Evolutionary conservation across 1,284 basidiomycete species (phyloP).

Genomic region (Trametes polyzona): DNA sequence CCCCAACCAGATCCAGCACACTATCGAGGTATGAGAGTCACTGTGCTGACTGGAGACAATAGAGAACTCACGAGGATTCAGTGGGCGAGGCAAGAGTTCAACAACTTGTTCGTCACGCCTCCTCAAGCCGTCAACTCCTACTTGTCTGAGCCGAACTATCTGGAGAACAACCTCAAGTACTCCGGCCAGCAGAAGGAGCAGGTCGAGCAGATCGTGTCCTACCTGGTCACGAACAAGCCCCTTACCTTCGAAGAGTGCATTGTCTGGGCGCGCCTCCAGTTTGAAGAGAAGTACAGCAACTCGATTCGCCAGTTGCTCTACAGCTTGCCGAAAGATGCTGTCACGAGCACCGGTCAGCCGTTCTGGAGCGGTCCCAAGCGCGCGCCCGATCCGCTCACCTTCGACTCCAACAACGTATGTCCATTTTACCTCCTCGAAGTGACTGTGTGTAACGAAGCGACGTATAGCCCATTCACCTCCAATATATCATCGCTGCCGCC

Average conservation of each 20-base stretch:
- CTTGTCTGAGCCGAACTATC: constrained; percentile 94
- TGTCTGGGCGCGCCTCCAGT: constrained; percentile 94
- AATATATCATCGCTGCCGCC: constrained; percentile 92
- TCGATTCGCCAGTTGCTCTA: constrained; percentile 92
- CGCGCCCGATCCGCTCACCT: constrained; percentile 91
- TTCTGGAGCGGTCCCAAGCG: constrained; percentile 99
- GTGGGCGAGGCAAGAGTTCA: constrained; percentile 96
- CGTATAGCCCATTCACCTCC: constrained; percentile 79
- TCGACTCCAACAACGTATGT: constrained; percentile 86
- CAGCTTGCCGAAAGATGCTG: constrained; percentile 93
- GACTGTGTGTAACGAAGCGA: not conserved
- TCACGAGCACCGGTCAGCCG: constrained; percentile 89
- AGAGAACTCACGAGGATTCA: constrained; percentile 35
- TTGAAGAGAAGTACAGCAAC: constrained; percentile 95
- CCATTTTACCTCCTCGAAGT: not conserved
- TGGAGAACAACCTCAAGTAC: constrained; percentile 90
- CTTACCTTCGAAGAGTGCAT: constrained; percentile 98
- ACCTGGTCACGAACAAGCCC: constrained; percentile 91
- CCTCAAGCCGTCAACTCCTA: constrained; percentile 95
- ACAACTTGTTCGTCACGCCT: constrained; percentile 93
- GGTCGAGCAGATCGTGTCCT: constrained; percentile 88
- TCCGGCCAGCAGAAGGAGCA: constrained; percentile 92
- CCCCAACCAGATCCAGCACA: constrained; percentile 98
- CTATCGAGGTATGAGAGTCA: constrained; percentile 84
- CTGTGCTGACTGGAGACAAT: not conserved